A percentile compares a stretch with the other conserved stretches of the same genome.
phyloP scores from a whole-genome alignment of 2,329 filamentous ascomycete species.

The Ophiostoma sp. region DNA sequence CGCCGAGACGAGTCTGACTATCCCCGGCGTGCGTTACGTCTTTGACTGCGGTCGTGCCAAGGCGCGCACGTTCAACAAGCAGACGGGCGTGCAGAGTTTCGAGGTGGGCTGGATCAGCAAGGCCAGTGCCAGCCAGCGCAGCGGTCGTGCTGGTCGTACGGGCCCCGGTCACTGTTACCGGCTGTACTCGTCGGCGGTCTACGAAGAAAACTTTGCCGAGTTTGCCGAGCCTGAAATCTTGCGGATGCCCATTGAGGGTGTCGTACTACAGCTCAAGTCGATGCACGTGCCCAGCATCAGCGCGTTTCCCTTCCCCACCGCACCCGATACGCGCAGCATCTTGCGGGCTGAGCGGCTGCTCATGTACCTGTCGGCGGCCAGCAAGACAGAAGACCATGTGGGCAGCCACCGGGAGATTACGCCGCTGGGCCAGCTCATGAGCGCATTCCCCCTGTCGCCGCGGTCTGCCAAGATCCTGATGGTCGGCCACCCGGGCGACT shows the following conservation, averaged over 20 bases:
- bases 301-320: slow-evolving; percentile 95
- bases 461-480: slow-evolving; percentile 90
- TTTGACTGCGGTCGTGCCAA: slow-evolving; percentile 94
- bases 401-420: slow-evolving; percentile 66
- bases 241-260: slow-evolving; percentile 86
- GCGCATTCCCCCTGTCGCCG: slow-evolving; percentile 85
- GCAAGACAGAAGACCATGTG: slow-evolving; percentile 37
- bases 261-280: slow-evolving; percentile 90
- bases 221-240: slow-evolving; percentile 88
- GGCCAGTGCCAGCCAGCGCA: slow-evolving; percentile 86
- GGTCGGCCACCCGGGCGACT: slow-evolving; percentile 78
- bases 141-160: slow-evolving; percentile 91
- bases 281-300: slow-evolving; percentile 89
- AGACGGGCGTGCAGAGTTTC: slow-evolving; percentile 91
- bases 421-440: slow-evolving; percentile 75
- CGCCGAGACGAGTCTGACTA: slow-evolving; percentile 94
- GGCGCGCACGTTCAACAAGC: slow-evolving; percentile 83
- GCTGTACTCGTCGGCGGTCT: slow-evolving; percentile 91
- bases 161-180: slow-evolving; percentile 95
- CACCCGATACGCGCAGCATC: slow-evolving; percentile 74
- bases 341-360: slow-evolving; percentile 83
- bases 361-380: slow-evolving; percentile 80
- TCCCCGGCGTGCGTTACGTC: slow-evolving; percentile 91
- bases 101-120: slow-evolving; percentile 97
- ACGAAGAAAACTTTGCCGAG: slow-evolving; percentile 81